Conservation (phyloP, 2,329 filamentous ascomycete species). For the Xylogone sp. region DNA sequence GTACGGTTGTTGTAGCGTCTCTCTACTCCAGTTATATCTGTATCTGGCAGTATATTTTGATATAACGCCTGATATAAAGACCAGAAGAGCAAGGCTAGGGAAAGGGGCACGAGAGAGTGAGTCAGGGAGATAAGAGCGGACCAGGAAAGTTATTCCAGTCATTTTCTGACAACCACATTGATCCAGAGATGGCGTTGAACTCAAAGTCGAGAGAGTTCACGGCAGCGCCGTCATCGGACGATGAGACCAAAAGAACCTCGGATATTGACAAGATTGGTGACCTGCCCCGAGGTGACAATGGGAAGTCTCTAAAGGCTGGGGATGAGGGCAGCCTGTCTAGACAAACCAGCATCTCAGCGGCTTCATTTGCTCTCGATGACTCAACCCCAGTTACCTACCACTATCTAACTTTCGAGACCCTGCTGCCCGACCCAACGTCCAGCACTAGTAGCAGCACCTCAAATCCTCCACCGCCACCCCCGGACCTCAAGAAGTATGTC, state of each 20-base stretch:
- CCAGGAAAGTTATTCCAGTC: no score
- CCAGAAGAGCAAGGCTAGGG: no score
- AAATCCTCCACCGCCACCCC: conserved; percentile 44
- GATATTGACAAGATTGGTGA: neutral
- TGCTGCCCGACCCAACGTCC: conserved; percentile 19
- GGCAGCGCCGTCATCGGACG: neutral
- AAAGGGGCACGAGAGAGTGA: no score
- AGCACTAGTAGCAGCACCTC: conserved; percentile 6
- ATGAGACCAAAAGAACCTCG: neutral
- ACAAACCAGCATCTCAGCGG: neutral
- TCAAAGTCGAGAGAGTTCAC: neutral
- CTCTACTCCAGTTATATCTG: no score
- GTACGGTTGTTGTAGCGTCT: no score
- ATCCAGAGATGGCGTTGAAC: no score
- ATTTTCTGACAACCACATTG: no score
- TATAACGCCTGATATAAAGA: no score
- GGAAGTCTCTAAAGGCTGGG: neutral
- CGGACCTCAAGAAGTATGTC: conserved; percentile 61
- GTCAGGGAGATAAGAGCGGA: no score
- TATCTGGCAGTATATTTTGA: no score
- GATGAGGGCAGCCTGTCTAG: neutral
- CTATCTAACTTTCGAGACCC: conserved; percentile 27
- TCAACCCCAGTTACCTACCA: conserved; percentile 23
- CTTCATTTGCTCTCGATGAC: neutral
- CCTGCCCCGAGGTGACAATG: neutral